Evolutionary conservation across 176 grass and related monocot genomes (phyloP).

Genomic region (Eleusine coracana): DNA sequence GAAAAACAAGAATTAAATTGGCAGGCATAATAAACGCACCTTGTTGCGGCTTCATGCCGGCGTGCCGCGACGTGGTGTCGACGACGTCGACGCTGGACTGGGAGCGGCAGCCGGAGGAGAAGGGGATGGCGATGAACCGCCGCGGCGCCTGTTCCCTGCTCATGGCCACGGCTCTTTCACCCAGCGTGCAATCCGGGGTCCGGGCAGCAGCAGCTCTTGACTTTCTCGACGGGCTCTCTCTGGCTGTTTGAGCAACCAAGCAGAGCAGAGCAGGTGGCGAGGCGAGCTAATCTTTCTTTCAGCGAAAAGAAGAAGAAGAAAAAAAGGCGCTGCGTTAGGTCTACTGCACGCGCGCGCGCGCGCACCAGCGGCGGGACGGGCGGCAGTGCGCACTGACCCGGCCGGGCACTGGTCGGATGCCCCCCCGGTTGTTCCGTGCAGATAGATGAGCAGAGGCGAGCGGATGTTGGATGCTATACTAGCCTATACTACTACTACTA

Average conservation of each 20-base stretch:
- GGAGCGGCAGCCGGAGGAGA: conserved; percentile 72
- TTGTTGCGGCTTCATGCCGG: conserved; percentile 44
- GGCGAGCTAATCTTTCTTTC: conserved; percentile 18
- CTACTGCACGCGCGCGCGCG: neutral
- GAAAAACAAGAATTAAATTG: too few relatives aligned
- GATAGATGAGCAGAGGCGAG: neutral
- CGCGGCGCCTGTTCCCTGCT: conserved; percentile 47
- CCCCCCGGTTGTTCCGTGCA: neutral
- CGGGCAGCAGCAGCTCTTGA: too few relatives aligned
- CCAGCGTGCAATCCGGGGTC: neutral
- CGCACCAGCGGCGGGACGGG: too few relatives aligned
- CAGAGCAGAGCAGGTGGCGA: neutral
- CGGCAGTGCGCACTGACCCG: neutral
- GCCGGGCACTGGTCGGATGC: conserved; percentile 16
- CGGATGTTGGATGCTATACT: too few relatives aligned
- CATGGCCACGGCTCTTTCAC: too few relatives aligned
- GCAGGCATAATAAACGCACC: conserved; percentile 18
- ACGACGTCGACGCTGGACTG: conserved; percentile 75
- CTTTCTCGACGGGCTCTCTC: neutral
- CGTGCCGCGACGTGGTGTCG: conserved; percentile 31
- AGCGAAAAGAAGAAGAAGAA: neutral
- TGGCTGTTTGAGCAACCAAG: neutral
- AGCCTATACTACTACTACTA: too few relatives aligned
- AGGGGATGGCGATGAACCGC: conserved; percentile 78
- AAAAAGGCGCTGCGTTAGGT: conserved; percentile 7